A percentile compares a stretch with the other conserved stretches of the same genome.
Conservation (phyloP, 208 protist species). For the Wallacemonas collosoma region DNA sequence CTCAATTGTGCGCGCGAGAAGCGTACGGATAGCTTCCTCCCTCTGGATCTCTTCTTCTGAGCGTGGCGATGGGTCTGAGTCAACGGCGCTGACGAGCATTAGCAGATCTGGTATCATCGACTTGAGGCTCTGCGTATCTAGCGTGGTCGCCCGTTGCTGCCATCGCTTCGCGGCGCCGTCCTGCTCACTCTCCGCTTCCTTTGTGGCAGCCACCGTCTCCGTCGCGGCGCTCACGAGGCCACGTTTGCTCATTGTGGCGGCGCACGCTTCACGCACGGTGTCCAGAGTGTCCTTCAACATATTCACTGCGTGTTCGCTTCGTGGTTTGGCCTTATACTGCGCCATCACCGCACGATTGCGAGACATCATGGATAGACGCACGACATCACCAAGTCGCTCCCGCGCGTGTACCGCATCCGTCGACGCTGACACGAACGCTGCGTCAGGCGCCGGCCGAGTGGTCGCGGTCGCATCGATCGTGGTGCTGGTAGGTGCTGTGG, state of each 20-base stretch:
- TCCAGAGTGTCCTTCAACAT: conserved; percentile 2
- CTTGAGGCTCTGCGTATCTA: conserved; percentile 6
- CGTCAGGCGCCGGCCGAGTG: background rate
- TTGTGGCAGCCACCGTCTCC: background rate
- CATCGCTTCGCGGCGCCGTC: background rate
- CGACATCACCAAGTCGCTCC: conserved; percentile 37
- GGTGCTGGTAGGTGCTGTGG: no score
- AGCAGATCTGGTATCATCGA: conserved; percentile 8
- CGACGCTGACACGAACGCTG: background rate
- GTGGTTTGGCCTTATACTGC: conserved; percentile 45
- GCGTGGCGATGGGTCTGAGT: background rate
- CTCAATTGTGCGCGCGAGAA: background rate
- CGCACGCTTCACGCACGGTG: background rate
- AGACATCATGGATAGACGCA: conserved; percentile 46
- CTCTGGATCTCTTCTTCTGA: conserved; percentile 6
- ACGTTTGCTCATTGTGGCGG: background rate
- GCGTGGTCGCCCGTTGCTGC: background rate
- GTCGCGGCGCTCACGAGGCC: background rate
- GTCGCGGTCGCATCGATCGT: no score
- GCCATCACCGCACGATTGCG: conserved; percentile 45
- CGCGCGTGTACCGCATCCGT: background rate
- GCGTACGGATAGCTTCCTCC: background rate
- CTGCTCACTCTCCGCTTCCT: background rate
- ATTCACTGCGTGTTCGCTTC: conserved; percentile 32
- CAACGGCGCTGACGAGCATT: background rate